Evolutionary conservation across 2,329 filamentous ascomycete species (phyloP).

Genomic region (Aphanocladium album): DNA sequence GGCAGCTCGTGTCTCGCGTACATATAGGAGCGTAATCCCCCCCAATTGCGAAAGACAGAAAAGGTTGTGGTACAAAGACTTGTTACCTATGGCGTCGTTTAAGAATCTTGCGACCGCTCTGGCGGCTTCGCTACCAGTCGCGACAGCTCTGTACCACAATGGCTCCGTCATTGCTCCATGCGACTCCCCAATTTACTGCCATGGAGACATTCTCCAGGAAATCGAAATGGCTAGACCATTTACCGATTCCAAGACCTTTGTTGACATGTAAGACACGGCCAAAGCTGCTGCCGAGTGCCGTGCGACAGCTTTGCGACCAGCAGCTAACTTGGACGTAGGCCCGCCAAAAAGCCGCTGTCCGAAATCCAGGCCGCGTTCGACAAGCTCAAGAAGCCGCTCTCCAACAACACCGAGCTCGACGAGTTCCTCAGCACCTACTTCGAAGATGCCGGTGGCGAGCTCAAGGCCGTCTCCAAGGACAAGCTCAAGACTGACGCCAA

Average conservation of each 20-base stretch:
- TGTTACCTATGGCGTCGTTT: conserved; percentile 21
- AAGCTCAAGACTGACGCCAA: conserved; percentile 51
- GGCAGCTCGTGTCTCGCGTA: neutral
- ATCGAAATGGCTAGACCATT: conserved; percentile 61
- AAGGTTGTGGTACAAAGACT: neutral
- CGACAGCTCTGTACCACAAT: conserved; percentile 51
- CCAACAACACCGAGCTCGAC: conserved; percentile 58
- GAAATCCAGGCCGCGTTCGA: conserved; percentile 59
- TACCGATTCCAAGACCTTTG: conserved; percentile 65
- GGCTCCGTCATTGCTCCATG: conserved; percentile 59
- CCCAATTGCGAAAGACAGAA: neutral
- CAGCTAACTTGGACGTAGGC: conserved; percentile 33
- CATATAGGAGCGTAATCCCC: conserved; percentile 2
- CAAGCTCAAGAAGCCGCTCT: conserved; percentile 54
- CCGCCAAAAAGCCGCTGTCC: conserved; percentile 53
- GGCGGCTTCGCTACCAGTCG: conserved; percentile 23
- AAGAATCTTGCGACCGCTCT: conserved; percentile 23
- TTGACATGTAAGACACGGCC: conserved; percentile 52
- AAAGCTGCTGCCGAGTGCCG: neutral
- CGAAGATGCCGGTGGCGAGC: conserved; percentile 57
- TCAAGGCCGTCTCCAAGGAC: conserved; percentile 47
- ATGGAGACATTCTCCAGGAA: conserved; percentile 57
- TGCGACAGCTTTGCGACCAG: neutral
- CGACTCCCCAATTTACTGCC: conserved; percentile 63
- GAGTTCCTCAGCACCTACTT: conserved; percentile 61